These are phyloP conservation scores for Cercospora sp. DNA, from an alignment of 2,329 filamentous ascomycete species.

Conservation along the genomic window DNA sequence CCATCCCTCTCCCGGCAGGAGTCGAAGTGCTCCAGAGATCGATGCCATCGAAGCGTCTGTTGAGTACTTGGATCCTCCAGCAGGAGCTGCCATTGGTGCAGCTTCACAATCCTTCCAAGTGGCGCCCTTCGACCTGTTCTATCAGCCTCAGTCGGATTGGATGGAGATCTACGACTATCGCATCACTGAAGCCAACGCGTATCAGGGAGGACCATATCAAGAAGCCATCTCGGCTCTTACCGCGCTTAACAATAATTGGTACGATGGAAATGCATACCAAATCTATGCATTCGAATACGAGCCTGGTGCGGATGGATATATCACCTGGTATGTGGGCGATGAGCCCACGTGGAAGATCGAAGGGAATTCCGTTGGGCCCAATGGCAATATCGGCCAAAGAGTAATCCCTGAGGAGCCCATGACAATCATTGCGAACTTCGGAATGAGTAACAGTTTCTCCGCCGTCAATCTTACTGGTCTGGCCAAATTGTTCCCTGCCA, in stretches of 20 bases:
- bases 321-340: conserved; percentile 69
- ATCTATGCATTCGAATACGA: conserved; percentile 64
- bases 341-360: conserved; percentile 65
- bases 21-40: conserved; percentile 68
- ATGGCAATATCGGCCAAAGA: conserved; percentile 68
- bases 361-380: conserved; percentile 61
- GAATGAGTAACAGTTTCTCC: conserved; percentile 68
- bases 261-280: conserved; percentile 64
- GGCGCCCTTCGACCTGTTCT: conserved; percentile 70
- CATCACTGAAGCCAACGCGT: conserved; percentile 59
- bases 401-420: conserved; percentile 67
- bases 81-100: conserved; percentile 54
- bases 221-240: conserved; percentile 63
- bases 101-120: conserved; percentile 66
- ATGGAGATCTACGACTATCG: conserved; percentile 63
- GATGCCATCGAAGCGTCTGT: conserved; percentile 71
- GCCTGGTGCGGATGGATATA: conserved; percentile 59
- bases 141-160: conserved; percentile 61
- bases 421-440: conserved; percentile 67
- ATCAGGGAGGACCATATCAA: conserved; percentile 63
- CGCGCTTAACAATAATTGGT: conserved; percentile 66
- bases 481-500: conserved; percentile 58
- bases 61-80: conserved; percentile 50
- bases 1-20: conserved; percentile 65
- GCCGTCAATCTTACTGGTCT: conserved; percentile 60